Conservation (phyloP, 192 early-diverging fungal genomes). For the Radiomyces spectabilis region DNA sequence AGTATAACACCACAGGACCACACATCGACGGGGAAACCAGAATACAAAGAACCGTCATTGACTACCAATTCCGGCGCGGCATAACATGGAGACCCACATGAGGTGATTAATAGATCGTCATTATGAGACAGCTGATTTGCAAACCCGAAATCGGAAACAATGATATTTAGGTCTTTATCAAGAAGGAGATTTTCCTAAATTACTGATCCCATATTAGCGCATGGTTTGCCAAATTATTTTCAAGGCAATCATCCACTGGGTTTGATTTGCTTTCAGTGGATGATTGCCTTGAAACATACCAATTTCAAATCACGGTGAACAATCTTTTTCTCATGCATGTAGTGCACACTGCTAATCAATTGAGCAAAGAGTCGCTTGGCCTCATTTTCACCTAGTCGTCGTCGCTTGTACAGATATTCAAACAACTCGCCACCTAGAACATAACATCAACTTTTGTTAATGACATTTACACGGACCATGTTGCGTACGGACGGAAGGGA, state of each 20-base stretch:
- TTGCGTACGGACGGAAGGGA: too few species aligned
- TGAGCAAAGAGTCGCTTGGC: constrained; percentile 88
- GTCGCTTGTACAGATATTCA: constrained; percentile 88
- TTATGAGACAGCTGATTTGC: constrained; percentile 56
- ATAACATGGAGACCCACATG: constrained; percentile 96
- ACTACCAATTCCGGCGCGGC: constrained; percentile 97
- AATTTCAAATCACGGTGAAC: constrained; percentile 92
- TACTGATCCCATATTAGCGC: background rate
- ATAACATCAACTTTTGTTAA: background rate
- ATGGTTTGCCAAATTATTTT: background rate
- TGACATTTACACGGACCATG: too few species aligned
- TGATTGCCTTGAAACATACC: constrained; percentile 35
- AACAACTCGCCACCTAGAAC: constrained; percentile 74
- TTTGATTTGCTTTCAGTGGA: background rate
- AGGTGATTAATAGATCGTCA: too few species aligned
- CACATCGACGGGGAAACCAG: constrained; percentile 90
- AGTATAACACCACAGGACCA: constrained; percentile 98
- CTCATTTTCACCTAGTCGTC: constrained; percentile 82
- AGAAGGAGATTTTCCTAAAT: constrained; percentile 84
- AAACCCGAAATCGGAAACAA: constrained; percentile 98
- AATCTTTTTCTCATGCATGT: constrained; percentile 84
- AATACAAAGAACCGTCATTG: constrained; percentile 83
- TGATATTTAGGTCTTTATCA: constrained; percentile 84
- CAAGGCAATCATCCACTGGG: background rate
- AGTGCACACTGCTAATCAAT: constrained; percentile 84